A percentile compares a stretch with the other conserved stretches of the same genome.
These are phyloP conservation scores for Piper longum DNA, from an alignment of 164 flowering plant genomes.

Conservation along the genomic window DNA sequence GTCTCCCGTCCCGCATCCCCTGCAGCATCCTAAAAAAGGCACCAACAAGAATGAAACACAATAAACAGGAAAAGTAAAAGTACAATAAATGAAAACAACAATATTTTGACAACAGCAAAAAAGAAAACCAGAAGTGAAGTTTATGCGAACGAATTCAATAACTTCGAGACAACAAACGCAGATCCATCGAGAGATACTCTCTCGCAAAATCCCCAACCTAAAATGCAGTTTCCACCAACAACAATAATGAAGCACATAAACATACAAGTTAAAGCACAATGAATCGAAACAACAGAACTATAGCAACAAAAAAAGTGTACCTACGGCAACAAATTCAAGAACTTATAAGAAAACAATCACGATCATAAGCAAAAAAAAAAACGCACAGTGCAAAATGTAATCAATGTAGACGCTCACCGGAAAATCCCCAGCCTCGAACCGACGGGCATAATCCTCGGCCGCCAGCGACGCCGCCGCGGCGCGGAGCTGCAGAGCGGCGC, in stretches of 20 bases:
- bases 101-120: not conserved
- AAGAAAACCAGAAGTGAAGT: no score
- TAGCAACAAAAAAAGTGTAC: not conserved
- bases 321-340: no score
- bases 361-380: not conserved
- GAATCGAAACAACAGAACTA: not conserved
- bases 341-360: no score
- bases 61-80: not conserved
- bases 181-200: no score
- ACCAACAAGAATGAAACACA: no score
- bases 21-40: constrained; percentile 11
- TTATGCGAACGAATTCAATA: not conserved
- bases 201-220: no score
- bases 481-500: constrained; percentile 55
- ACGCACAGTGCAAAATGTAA: not conserved
- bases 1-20: constrained; percentile 9
- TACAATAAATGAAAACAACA: not conserved
- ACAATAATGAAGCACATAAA: no score
- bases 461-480: constrained; percentile 58
- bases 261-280: no score
- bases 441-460: constrained; percentile 70
- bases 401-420: constrained; percentile 20
- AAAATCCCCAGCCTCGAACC: constrained; percentile 58
- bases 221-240: no score
- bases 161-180: no score